A percentile compares a stretch with the other conserved stretches of the same genome.
Evolutionary conservation across 768 basidiomycete genomes (phyloP).

Genomic region (Pleurotus giganteus): DNA sequence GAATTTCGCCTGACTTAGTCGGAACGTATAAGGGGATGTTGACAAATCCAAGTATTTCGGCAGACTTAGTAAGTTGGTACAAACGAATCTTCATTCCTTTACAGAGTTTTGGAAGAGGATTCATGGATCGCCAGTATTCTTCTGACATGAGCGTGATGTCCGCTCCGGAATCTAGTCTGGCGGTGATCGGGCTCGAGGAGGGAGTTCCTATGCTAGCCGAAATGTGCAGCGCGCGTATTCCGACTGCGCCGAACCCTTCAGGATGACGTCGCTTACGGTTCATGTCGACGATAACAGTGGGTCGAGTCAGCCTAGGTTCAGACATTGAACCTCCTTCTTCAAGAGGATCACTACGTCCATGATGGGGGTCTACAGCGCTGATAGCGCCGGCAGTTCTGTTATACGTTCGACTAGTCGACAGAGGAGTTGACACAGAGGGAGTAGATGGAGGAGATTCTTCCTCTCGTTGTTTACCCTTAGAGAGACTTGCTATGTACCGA

Average conservation of each 20-base stretch:
- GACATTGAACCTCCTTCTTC: neutral
- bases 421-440: neutral
- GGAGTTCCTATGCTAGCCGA: neutral
- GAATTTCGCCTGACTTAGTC: neutral
- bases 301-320: neutral
- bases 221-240: constrained; percentile 9
- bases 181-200: neutral
- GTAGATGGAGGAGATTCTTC: neutral
- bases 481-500: neutral
- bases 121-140: constrained; percentile 2
- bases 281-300: neutral
- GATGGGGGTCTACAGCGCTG: neutral
- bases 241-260: neutral
- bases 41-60: constrained; percentile 18
- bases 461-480: neutral
- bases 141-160: constrained; percentile 16
- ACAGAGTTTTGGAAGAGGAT: neutral
- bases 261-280: neutral
- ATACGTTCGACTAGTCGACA: neutral
- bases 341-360: neutral
- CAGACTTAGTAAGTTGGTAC: constrained; percentile 7
- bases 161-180: constrained; percentile 14
- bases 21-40: constrained; percentile 10
- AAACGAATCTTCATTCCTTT: neutral
- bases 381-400: neutral